Base-by-base conservation (phyloP, 2,329 filamentous ascomycete species). In the Aspergillus uvarum region DNA sequence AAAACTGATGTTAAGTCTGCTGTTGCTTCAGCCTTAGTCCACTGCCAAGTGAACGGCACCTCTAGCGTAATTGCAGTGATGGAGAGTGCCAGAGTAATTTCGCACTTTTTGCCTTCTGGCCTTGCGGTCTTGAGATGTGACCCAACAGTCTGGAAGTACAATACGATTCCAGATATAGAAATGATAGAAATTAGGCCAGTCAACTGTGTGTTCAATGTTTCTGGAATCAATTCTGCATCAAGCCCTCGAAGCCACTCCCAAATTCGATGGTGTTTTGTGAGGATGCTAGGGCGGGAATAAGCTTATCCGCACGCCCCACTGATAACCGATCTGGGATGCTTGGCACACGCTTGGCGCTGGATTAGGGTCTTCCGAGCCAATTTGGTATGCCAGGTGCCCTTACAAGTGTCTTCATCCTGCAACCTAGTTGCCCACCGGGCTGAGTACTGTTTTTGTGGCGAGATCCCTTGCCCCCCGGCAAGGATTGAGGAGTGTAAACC, bases 221-320 rank as follows among this genome's bases (percentile, higher is more conserved):
- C 26, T 7, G 7, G 2, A 26, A 26, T 26, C 7, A 7, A 7
- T 26, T 26, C 6, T 26, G 26, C 26, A 29, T 26, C 24, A 7
- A 26, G 5, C 2, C 24, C 6, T 7, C 5, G 1, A 7, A 26
- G 24, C 24, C 5, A 26, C 7, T 11, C 32, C 14, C 12, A 16
- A 12, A 12, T 3, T 35, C 16, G 10, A 35, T 10, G 24, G 4
- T 35, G 24, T 32, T 22, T 42, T 47, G 47, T 16, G 24, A 26
- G 26, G 19, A 47, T 29, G 52, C 51, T 21, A 29, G 31, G 35
- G 51, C 53, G 53, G 53, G 10, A 55, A 35, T 55, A 55, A 55
- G 24, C 53, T 55, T 55, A 55, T 48, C 53, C 53, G 53, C 42
- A 24, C 14, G n/a, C 24, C 53, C 19, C 14, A 14, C 29, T 32